phyloP scores from a whole-genome alignment of 192 early-diverging fungal species.

The Coemansia sp. region DNA sequence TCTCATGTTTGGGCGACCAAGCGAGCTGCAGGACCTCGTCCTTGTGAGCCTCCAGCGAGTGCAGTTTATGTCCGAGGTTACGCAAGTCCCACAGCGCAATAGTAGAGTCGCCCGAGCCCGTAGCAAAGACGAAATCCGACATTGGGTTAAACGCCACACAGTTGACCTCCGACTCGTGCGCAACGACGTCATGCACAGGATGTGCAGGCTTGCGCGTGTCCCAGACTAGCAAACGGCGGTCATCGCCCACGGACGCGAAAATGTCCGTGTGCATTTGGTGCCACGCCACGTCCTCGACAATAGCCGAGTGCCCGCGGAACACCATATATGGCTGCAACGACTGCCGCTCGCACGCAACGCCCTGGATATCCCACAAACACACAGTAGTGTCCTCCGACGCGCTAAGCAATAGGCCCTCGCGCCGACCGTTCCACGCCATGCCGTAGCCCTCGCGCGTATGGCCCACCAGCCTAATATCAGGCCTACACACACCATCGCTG shows the following conservation, averaged over 20 bases:
- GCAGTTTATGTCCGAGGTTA: conserved; percentile 80
- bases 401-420: conserved; percentile 81
- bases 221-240: conserved; percentile 92
- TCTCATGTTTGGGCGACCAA: conserved; percentile 93
- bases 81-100: conserved; percentile 96
- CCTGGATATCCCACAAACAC: conserved; percentile 91
- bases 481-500: conserved; percentile 75
- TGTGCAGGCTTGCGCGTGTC: conserved; percentile 79
- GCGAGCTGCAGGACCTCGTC: conserved; percentile 89
- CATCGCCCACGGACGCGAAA: conserved; percentile 97
- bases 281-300: conserved; percentile 98
- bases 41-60: conserved; percentile 85
- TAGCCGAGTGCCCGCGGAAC: conserved; percentile 84
- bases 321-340: conserved; percentile 74
- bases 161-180: conserved; percentile 91
- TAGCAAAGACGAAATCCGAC: conserved; percentile 87
- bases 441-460: conserved; percentile 96
- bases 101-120: conserved; percentile 92
- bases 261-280: conserved; percentile 76
- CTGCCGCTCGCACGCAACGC: conserved; percentile 69
- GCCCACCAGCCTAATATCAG: conserved; percentile 83
- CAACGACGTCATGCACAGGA: conserved; percentile 71
- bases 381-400: conserved; percentile 91
- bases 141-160: conserved; percentile 91
- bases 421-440: conserved; percentile 84